Evolutionary conservation across 2,329 filamentous ascomycete species (phyloP), one percentile per base, ranked within the genome.

Genomic region (Apiospora rasikravindrae): DNA sequence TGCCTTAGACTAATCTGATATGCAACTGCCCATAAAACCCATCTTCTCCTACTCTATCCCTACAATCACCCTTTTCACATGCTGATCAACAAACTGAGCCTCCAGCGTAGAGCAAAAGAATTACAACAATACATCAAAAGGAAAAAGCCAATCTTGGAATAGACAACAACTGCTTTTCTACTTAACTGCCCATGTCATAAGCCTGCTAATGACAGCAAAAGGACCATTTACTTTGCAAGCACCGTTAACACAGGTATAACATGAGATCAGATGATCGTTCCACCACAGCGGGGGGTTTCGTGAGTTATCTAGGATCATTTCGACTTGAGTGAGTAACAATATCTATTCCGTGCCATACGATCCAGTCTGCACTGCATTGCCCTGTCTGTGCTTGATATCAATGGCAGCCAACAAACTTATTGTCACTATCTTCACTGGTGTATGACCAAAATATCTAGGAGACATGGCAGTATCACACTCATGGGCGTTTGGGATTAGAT

Each of bases 401-500:
- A n/a, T n/a, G 22, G 2, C 19, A n/a, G 6, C 22, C 45, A n/a
- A 2, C 8, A 10, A 47, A 47, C 19, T 10, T n/a, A 1, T 10
- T n/a, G n/a, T 4, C 8, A n/a, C n/a, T 3, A n/a, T n/a, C 45
- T 2, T 22, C 45, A 10, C 8, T n/a, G 2, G 22, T 5, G 45
- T 6, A 4, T 8, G 8, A 10, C 22, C 19, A n/a, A 10, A 19
- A 0, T 49, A 22, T n/a, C 22, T 19, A n/a, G 22, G 22, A n/a
- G 2, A 22, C 45, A 8, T 49, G 22, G 22, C 45, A 10, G 45
- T n/a, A 49, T 49, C 45, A 49, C 6, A 49, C 22, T 10, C 19
- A n/a, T 11, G 3, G 10, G 6, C 22, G 3, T 10, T 4, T 10
- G 2, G 2, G n/a, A 8, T 10, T 10, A 6, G 7, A 2, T 7